Conservation (phyloP, 768 basidiomycete species). For the Boletus rex-veris region DNA sequence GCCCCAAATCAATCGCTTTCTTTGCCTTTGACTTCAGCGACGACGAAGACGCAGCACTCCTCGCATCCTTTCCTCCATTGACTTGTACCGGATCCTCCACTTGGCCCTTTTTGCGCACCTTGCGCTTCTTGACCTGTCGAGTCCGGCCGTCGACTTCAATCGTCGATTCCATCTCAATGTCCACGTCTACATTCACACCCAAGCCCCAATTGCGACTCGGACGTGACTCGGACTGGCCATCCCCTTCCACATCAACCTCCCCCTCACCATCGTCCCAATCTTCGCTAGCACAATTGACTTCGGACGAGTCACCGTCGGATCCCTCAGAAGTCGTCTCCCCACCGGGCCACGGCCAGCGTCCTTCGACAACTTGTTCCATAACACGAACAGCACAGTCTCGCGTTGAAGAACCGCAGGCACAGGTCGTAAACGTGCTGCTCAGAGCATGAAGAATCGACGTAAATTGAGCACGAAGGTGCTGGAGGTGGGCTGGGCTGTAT, state of each 20-base stretch:
- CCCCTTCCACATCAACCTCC: slow-evolving; percentile 27
- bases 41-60: neutral
- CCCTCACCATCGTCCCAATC: slow-evolving; percentile 12
- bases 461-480: slow-evolving; percentile 61
- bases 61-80: neutral
- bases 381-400: slow-evolving; percentile 59
- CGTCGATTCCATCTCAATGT: slow-evolving; percentile 18
- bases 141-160: slow-evolving; percentile 3
- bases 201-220: slow-evolving; percentile 14
- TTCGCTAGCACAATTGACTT: slow-evolving; percentile 12
- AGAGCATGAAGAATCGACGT: slow-evolving; percentile 68
- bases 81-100: slow-evolving; percentile 30
- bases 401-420: slow-evolving; percentile 64
- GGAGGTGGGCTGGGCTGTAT: slow-evolving; percentile 44
- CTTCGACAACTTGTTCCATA: slow-evolving; percentile 64
- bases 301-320: slow-evolving; percentile 21
- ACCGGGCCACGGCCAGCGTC: slow-evolving; percentile 29
- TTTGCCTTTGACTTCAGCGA: neutral
- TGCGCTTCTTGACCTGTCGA: slow-evolving; percentile 19
- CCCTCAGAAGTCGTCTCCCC: slow-evolving; percentile 25
- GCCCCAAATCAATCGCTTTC: slow-evolving; percentile 50
- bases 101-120: slow-evolving; percentile 16
- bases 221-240: slow-evolving; percentile 4
- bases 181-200: slow-evolving; percentile 26
- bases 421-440: slow-evolving; percentile 67